A percentile compares a stretch with the other conserved stretches of the same genome.
Conservation (phyloP, 208 protist genomes). For the Angomonas desouzai region DNA sequence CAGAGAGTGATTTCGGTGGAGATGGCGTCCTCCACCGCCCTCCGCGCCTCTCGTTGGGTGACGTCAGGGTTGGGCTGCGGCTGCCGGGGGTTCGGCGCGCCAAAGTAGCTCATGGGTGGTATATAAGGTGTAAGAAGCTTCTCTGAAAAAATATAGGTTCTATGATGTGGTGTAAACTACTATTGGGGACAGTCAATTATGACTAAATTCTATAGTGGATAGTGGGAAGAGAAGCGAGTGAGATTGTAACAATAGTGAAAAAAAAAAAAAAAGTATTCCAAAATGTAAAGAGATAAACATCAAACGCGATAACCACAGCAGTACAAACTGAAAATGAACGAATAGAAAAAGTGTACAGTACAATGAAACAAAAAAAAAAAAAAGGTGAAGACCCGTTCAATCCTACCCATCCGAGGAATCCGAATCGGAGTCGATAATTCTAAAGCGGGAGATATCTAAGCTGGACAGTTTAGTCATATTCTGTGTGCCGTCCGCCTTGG, state of each 20-base stretch:
- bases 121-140: too few relatives aligned
- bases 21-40: constrained; percentile 63
- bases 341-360: constrained; percentile 1
- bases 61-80: background rate
- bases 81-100: background rate
- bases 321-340: background rate
- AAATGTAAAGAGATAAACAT: background rate
- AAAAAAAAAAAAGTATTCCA: background rate
- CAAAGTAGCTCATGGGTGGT: background rate
- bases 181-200: too few relatives aligned
- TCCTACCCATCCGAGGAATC: constrained; percentile 19
- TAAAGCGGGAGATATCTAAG: background rate
- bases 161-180: too few relatives aligned
- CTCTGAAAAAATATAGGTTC: too few relatives aligned
- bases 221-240: too few relatives aligned
- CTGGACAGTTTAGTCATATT: background rate
- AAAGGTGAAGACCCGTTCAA: background rate
- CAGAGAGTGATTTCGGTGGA: constrained; percentile 36
- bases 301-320: too few relatives aligned
- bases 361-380: constrained; percentile 6
- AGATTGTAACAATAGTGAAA: too few relatives aligned
- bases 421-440: constrained; percentile 29
- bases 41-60: constrained; percentile 8
- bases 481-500: background rate
- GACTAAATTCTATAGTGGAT: too few relatives aligned